Evolutionary conservation across 2,329 filamentous ascomycete genomes (phyloP).

Genomic region (Colletotrichum orchidophilum): DNA sequence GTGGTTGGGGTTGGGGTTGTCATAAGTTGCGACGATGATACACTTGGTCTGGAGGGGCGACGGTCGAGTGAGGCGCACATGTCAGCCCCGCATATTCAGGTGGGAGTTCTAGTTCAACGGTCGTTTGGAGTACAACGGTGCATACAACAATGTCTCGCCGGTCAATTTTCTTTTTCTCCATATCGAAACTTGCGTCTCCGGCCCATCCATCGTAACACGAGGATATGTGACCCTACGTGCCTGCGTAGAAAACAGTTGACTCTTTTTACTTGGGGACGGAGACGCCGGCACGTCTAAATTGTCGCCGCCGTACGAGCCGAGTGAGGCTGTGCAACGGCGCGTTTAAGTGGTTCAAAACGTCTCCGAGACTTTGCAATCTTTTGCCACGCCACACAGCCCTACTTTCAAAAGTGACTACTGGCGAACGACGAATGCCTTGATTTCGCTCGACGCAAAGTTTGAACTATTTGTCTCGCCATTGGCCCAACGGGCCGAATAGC

Average conservation of each 20-base stretch:
- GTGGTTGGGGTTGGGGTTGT: background rate
- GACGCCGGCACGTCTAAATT: background rate
- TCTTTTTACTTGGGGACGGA: background rate
- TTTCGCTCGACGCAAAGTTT: background rate
- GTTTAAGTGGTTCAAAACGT: background rate
- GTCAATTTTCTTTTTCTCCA: background rate
- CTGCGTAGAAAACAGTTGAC: no score
- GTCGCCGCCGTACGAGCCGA: background rate
- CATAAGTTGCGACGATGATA: background rate
- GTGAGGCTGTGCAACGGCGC: conserved; percentile 13
- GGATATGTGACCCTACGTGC: background rate
- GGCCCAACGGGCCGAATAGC: background rate
- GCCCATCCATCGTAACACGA: background rate
- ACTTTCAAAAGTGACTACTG: background rate
- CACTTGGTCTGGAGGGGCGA: background rate
- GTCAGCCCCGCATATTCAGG: background rate
- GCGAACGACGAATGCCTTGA: background rate
- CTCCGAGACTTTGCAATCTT: background rate
- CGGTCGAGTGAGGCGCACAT: background rate
- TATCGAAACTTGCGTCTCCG: background rate
- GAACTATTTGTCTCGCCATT: background rate
- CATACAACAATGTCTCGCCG: no score
- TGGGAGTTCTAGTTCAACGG: background rate
- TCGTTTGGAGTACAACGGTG: background rate
- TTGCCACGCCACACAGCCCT: conserved; percentile 7